Base-by-base conservation (phyloP, 2,329 filamentous ascomycete species). In the Phyllosticta citrichinensis region DNA sequence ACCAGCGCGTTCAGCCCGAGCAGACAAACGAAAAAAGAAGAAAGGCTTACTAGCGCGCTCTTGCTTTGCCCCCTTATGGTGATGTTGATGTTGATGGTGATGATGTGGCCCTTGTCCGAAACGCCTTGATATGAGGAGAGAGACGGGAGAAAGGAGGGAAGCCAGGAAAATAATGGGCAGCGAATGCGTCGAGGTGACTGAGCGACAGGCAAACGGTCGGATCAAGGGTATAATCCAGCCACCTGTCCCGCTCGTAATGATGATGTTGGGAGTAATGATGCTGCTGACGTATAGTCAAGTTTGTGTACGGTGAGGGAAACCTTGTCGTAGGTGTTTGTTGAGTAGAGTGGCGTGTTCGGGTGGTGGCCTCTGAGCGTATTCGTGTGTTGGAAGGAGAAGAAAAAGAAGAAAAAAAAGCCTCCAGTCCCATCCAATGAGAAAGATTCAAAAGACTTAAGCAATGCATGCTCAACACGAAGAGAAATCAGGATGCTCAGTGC, bases 31-130 rank as follows among this genome's bases (percentile, higher is more conserved):
- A 57, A 51, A 52, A 55, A 35, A 57, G 22, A 57, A 19, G 50
- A 62, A 58, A 62, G 55, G 60, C 60, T 62, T 62, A 62, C 60
- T 62, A 62, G 60, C 55, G 60, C 60, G 50, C 55, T 57, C 55
- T 57, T 52, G 50, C 50, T 57, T 25, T 47, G 40, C 17, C 52
- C 51, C 10, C 11, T 24, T 53, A 30, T 30, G 27, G 27, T 30
- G 27, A 30, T 30, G 27, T 8, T 30, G 27, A 10, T 30, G 25
- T 5, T 27, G 27, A 30, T 30, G 27, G 2, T 30, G 27, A 30
- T 5, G 11, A 24, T 53, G n/a, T 53, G 25, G 20, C 30, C 47
- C 27, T 50, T 17, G 35, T 30, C 54, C 47, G 30, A 60, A 56
- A 52, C 55, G 59, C 59, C 57, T 2, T 35, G 19, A 19, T 47